Conservation (phyloP, 148 eudicot species). For the Fallopia convolvulus region DNA sequence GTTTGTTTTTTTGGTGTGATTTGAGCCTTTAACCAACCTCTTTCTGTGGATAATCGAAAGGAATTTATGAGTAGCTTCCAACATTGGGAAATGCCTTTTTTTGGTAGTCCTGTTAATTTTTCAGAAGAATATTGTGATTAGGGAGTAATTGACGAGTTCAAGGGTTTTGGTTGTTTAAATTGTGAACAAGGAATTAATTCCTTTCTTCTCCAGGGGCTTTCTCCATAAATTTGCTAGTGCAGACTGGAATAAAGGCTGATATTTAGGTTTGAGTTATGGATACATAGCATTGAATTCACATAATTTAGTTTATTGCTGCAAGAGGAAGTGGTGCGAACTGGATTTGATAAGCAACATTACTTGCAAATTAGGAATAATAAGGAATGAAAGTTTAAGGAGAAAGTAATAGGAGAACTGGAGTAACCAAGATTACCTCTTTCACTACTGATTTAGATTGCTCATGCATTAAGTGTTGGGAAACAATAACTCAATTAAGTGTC, state of each 20-base stretch:
- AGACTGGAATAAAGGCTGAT: too few species aligned
- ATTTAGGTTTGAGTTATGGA: too few species aligned
- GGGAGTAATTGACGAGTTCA: background rate
- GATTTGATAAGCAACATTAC: too few species aligned
- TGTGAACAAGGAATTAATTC: background rate
- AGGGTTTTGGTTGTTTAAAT: background rate
- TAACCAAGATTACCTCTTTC: background rate
- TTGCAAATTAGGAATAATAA: too few species aligned
- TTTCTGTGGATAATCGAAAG: background rate
- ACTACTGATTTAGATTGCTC: background rate
- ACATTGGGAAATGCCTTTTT: background rate
- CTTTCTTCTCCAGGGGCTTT: background rate
- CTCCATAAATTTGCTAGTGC: too few species aligned
- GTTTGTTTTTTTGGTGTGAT: background rate
- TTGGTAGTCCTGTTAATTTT: background rate
- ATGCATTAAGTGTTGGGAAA: background rate
- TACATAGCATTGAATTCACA: background rate
- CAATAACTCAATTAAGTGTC: too few species aligned
- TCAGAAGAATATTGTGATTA: background rate
- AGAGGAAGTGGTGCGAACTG: too few species aligned
- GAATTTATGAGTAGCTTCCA: background rate
- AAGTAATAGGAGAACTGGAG: too few species aligned
- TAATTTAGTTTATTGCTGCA: background rate
- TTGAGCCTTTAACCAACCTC: background rate
- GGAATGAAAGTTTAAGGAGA: too few species aligned